These are phyloP conservation scores for Phytophthora podocarpi DNA, from an alignment of 352 stramenopile species.

Conservation along the genomic window DNA sequence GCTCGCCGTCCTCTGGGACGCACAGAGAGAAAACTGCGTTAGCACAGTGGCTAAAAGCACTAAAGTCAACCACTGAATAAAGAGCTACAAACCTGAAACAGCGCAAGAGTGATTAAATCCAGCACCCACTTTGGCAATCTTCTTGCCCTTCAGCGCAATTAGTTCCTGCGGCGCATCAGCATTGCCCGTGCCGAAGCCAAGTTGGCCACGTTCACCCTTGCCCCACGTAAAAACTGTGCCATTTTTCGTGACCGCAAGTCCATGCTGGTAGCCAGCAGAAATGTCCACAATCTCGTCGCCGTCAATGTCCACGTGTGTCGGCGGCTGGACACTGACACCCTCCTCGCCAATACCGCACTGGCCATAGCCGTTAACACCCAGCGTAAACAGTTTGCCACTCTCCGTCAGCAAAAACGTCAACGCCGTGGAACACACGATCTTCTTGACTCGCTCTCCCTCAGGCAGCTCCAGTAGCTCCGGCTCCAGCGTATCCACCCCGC, in stretches of 20 bases:
- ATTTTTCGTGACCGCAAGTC: slow-evolving; percentile 63
- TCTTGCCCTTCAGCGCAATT: slow-evolving; percentile 76
- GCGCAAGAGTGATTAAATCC: slow-evolving; percentile 88
- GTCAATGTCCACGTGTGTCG: slow-evolving; percentile 65
- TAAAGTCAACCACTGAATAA: background rate
- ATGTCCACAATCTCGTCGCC: slow-evolving; percentile 75
- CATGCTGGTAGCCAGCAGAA: slow-evolving; percentile 80
- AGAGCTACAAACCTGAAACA: slow-evolving; percentile 45
- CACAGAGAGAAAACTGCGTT: slow-evolving; percentile 6
- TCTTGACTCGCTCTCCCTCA: slow-evolving; percentile 62
- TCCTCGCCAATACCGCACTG: slow-evolving; percentile 78
- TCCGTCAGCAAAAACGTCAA: slow-evolving; percentile 79
- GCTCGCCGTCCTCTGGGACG: slow-evolving; percentile 63
- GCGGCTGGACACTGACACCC: slow-evolving; percentile 58
- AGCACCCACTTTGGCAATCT: slow-evolving; percentile 64
- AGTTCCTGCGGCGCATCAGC: slow-evolving; percentile 72
- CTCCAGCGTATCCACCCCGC: slow-evolving; percentile 68
- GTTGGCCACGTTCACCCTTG: slow-evolving; percentile 82
- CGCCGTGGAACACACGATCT: slow-evolving; percentile 85
- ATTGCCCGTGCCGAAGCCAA: slow-evolving; percentile 84
- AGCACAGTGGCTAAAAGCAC: background rate
- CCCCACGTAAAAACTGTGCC: slow-evolving; percentile 83
- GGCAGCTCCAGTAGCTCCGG: slow-evolving; percentile 63
- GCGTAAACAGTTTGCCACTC: slow-evolving; percentile 77
- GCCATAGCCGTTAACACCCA: slow-evolving; percentile 81